phyloP scores from a whole-genome alignment of 176 grass and related monocot species.

The Zoysia pacifica region DNA sequence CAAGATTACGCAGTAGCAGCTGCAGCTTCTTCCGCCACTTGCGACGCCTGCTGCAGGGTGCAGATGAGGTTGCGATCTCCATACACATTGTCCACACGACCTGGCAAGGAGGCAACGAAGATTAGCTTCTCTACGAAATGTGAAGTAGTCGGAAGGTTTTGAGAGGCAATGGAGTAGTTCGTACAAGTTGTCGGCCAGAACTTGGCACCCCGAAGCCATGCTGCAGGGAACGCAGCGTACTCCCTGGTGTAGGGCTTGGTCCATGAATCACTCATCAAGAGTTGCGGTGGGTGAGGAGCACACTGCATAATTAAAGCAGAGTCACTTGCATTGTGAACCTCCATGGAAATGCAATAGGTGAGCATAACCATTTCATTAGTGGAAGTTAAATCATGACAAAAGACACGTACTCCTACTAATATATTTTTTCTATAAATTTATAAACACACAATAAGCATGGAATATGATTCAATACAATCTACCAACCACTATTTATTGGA shows the following conservation, averaged over 20 bases:
- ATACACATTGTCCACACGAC: slow-evolving; percentile 97
- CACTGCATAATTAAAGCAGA: slow-evolving; percentile 56
- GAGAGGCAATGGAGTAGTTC: neutral
- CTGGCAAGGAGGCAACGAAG: slow-evolving; percentile 37
- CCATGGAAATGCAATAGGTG: slow-evolving; percentile 17
- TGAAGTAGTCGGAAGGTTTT: neutral
- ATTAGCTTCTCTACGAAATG: neutral
- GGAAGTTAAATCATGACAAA: neutral
- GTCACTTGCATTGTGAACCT: slow-evolving; percentile 7
- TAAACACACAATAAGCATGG: neutral
- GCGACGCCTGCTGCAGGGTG: slow-evolving; percentile 79
- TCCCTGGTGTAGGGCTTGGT: slow-evolving; percentile 95
- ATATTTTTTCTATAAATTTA: neutral
- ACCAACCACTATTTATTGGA: neutral
- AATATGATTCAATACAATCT: slow-evolving; percentile 17
- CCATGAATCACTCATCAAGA: slow-evolving; percentile 93
- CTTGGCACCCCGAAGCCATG: slow-evolving; percentile 90
- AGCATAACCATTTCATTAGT: neutral
- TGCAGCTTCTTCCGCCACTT: slow-evolving; percentile 87
- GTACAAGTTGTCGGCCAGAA: slow-evolving; percentile 98
- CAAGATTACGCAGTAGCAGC: slow-evolving; percentile 77
- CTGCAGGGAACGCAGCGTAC: slow-evolving; percentile 86
- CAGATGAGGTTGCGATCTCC: slow-evolving; percentile 94
- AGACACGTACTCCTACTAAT: neutral
- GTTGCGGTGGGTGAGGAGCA: slow-evolving; percentile 84